Evolutionary conservation across 441 rosid genomes (phyloP).

Genomic region (Adansonia grandidieri): DNA sequence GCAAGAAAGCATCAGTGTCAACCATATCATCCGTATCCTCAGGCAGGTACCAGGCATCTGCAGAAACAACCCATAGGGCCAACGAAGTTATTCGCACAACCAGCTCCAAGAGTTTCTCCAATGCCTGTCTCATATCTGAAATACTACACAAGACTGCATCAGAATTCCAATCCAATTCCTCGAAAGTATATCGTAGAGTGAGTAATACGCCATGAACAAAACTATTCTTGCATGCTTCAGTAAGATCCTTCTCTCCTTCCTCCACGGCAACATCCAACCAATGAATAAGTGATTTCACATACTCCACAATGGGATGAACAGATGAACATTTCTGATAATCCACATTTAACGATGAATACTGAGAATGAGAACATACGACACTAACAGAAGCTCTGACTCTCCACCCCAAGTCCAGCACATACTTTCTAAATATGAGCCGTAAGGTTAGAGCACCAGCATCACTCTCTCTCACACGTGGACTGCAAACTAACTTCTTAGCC

Average conservation of each 20-base stretch:
- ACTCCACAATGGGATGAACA: constrained; percentile 66
- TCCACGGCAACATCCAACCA: constrained; percentile 76
- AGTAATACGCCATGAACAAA: constrained; percentile 96
- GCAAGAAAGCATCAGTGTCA: constrained; percentile 62
- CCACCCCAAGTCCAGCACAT: constrained; percentile 90
- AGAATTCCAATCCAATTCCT: constrained; percentile 95
- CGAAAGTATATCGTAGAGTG: constrained; percentile 86
- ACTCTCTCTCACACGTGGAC: constrained; percentile 99
- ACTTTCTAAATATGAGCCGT: constrained; percentile 86
- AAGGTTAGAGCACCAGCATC: constrained; percentile 93
- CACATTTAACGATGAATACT: constrained; percentile 40
- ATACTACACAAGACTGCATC: constrained; percentile 59
- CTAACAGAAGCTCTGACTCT: constrained; percentile 61
- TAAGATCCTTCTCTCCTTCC: constrained; percentile 85
- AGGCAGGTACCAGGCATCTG: constrained; percentile 87
- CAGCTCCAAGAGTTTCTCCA: constrained; percentile 78
- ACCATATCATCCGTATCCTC: constrained; percentile 86
- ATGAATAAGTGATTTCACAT: constrained; percentile 70
- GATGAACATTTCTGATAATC: constrained; percentile 36
- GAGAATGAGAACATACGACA: constrained; percentile 52
- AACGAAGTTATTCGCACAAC: constrained; percentile 80
- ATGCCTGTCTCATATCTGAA: constrained; percentile 68
- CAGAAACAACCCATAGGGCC: constrained; percentile 97
- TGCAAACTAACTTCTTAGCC: constrained; percentile 90
- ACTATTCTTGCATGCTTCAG: constrained; percentile 83